Evolutionary conservation across 1,139 yeast genomes (phyloP), one percentile per base, ranked within the genome.

Genomic region (Suhomyces bolitotheri): DNA sequence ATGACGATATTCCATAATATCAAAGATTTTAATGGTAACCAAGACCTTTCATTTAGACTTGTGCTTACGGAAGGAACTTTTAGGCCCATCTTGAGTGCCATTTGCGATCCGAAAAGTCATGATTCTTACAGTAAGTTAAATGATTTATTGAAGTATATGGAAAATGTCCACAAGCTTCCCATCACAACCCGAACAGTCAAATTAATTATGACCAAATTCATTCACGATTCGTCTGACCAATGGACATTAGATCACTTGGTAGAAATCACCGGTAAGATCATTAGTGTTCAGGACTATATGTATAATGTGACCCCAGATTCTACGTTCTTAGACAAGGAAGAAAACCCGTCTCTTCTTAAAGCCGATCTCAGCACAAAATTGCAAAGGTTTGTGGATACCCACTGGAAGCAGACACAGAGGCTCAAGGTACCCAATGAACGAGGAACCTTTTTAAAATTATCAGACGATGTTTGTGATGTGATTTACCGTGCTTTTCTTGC

Each of bases 61-160:
- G 38, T 46, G 2, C 64, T 69, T 0, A 57, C 55, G 11, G 58
- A 60, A 27, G 45, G 44, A 5, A 60, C 70, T 1, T 64, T 62
- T 36, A 39, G 52, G n/a, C 50, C 51, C 4, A 48, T 62, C 16
- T 27, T 60, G 5, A 29, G 44, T 16, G 35, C 46, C 11, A 52
- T 54, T 29, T 46, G 50, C 13, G 20, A 28, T 5, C 25, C 32
- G 1, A 12, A 20, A 3, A n/a, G 14, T 7, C 11, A 28, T 25
- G 8, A 37, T 34, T 6, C 31, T 40, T 12, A 35, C 49, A 20
- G 36, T 2, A 44, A 46, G n/a, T 45, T 56, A 10, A 29, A 44
- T 11, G 32, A 42, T 14, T 34, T 55, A 16, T 31, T 56, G 8
- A 33, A 40, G 6, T 39, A 49, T 8, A 50, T 58, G 56, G 54